Evolutionary conservation across 257 asterid genomes (phyloP).

Genomic region (Hygrophila difformis): DNA sequence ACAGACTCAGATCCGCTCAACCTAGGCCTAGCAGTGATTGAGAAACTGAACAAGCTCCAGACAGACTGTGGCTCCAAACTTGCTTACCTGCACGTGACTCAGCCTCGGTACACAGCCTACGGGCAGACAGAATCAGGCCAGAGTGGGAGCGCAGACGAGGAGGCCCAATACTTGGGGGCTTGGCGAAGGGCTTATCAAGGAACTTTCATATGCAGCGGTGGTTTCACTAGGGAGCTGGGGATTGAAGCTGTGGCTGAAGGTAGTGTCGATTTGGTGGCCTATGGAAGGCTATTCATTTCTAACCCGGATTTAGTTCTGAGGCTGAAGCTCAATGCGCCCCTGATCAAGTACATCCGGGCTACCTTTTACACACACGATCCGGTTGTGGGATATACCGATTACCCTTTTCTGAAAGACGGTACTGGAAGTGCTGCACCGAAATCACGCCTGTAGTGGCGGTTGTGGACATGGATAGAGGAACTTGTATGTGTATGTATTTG

Average conservation of each 20-base stretch:
- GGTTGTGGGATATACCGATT: slow-evolving; percentile 58
- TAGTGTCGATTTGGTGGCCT: slow-evolving; percentile 58
- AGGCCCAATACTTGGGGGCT: slow-evolving; percentile 38
- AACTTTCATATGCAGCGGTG: slow-evolving; percentile 61
- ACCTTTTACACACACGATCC: slow-evolving; percentile 67
- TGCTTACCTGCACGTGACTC: slow-evolving; percentile 74
- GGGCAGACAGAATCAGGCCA: slow-evolving; percentile 73
- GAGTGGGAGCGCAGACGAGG: slow-evolving; percentile 71
- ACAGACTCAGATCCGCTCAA: slow-evolving; percentile 69
- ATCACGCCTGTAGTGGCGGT: no score
- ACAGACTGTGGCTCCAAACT: slow-evolving; percentile 33
- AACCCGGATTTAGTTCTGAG: slow-evolving; percentile 64
- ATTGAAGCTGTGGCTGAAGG: slow-evolving; percentile 45
- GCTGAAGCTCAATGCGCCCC: slow-evolving; percentile 39
- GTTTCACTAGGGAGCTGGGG: slow-evolving; percentile 56
- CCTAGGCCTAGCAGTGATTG: slow-evolving; percentile 68
- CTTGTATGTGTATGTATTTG: no score
- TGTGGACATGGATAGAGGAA: no score
- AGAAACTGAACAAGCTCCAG: slow-evolving; percentile 63
- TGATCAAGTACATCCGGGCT: slow-evolving; percentile 42
- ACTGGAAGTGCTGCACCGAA: no score
- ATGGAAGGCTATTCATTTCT: slow-evolving; percentile 48
- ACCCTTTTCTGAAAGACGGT: slow-evolving; percentile 33
- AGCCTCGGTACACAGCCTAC: slow-evolving; percentile 73
- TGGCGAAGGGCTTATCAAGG: slow-evolving; percentile 63